Evolutionary conservation across 2,329 filamentous ascomycete genomes (phyloP).

Genomic region (Setomelanomma holmii): DNA sequence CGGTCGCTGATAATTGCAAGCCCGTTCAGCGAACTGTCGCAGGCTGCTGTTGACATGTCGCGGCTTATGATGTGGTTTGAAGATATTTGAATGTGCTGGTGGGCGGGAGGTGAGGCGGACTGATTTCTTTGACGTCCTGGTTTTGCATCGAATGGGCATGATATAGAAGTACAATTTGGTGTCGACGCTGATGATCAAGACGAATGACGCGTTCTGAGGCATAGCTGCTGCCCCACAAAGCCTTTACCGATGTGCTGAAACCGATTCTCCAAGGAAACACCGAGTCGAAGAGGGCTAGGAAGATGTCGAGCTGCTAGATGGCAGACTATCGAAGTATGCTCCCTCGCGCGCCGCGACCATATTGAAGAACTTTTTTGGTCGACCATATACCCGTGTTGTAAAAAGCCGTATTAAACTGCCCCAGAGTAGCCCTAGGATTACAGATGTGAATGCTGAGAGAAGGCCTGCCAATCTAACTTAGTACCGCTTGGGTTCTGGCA

Average conservation of each 20-base stretch:
- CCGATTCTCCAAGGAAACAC: slow-evolving; percentile 53
- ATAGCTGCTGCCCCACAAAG: slow-evolving; percentile 44
- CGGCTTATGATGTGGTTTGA: slow-evolving; percentile 40
- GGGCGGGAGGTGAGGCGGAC: slow-evolving; percentile 45
- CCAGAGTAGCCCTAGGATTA: slow-evolving; percentile 46
- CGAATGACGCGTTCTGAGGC: slow-evolving; percentile 44
- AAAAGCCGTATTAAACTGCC: slow-evolving; percentile 48
- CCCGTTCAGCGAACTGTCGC: slow-evolving; percentile 29
- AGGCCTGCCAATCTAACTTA: slow-evolving; percentile 37
- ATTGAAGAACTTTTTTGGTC: slow-evolving; percentile 51
- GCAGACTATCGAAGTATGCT: slow-evolving; percentile 44
- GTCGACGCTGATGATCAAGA: slow-evolving; percentile 48
- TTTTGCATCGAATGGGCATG: slow-evolving; percentile 46
- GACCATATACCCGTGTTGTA: slow-evolving; percentile 45
- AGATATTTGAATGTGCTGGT: slow-evolving; percentile 44
- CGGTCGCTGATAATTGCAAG: slow-evolving; percentile 32
- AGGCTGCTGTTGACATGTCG: slow-evolving; percentile 39
- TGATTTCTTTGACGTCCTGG: slow-evolving; percentile 46
- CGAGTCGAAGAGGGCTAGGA: slow-evolving; percentile 47
- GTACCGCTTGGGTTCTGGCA: slow-evolving; percentile 47
- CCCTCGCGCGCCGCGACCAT: slow-evolving; percentile 44
- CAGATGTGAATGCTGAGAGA: slow-evolving; percentile 41
- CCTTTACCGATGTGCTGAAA: slow-evolving; percentile 49
- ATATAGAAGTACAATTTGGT: slow-evolving; percentile 55
- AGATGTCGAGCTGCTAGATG: slow-evolving; percentile 43